These are phyloP conservation scores for Alternaria sp. DNA, from an alignment of 2,329 filamentous ascomycete genomes.

Conservation along the genomic window DNA sequence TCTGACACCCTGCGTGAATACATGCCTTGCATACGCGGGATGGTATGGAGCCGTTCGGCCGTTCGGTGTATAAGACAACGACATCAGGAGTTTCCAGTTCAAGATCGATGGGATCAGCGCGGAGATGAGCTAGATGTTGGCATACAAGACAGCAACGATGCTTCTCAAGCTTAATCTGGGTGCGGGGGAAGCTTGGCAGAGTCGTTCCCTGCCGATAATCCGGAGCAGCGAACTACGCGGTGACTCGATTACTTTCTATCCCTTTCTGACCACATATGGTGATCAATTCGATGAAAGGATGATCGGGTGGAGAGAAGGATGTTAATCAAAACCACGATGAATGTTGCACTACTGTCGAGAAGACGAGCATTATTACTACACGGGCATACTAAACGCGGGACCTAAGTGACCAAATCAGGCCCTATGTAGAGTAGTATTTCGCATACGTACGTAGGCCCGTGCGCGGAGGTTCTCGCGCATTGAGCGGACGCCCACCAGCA, in stretches of 20 bases:
- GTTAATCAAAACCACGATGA: background rate
- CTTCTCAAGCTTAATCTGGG: background rate
- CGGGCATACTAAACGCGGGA: too few species aligned
- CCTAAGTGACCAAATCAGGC: too few species aligned
- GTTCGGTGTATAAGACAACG: background rate
- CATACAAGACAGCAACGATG: background rate
- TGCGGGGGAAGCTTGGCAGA: background rate
- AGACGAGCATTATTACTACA: too few species aligned
- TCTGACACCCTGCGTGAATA: background rate
- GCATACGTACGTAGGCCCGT: background rate
- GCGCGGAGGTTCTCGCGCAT: background rate
- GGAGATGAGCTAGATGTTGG: background rate
- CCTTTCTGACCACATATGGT: background rate
- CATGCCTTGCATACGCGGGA: background rate
- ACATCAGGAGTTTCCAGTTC: background rate
- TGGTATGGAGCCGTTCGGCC: background rate
- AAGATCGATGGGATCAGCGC: background rate
- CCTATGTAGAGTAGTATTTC: background rate
- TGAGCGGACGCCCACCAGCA: background rate
- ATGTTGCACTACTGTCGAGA: background rate
- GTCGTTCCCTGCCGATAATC: background rate
- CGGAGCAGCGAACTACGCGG: background rate
- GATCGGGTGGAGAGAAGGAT: background rate
- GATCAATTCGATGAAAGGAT: background rate
- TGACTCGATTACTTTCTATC: background rate